Base-by-base conservation (phyloP, 768 basidiomycete genomes). In the Russula griseocarnosa region DNA sequence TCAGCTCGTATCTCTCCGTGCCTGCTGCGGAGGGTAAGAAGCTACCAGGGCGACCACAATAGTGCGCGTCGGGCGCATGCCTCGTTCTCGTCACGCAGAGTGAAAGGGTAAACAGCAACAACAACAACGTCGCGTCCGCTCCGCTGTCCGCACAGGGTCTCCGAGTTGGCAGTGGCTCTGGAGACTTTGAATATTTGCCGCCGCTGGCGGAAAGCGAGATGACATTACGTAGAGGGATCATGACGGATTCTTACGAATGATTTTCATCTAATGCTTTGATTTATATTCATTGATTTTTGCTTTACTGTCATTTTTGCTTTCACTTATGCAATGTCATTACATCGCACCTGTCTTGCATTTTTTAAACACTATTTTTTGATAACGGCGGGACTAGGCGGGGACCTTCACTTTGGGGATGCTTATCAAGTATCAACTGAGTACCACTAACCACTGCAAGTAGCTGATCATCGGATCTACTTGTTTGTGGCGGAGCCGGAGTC, bases 1-100 rank as follows among this genome's bases (percentile, higher is more conserved):
- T 77, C 40, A 68, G 68, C 40, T 54, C 75, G 66, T 77, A 76
- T 69, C 73, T 72, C 62, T 74, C 76, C 34, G 74, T 76, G 60
- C 70, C 70, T 2, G 55, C 70, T 1, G 55, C 61, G 3, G 73
- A 74, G 8, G 36, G 55, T 10, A 75, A 74, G 20, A 75, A 74
- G 10, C n/a, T 32, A 55, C 71, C 74, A 22, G 74, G 42, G 38
- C 38, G 16, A 74, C 75, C n/a, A 67, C 62, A 22, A 70, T 75
- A 34, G 76, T 73, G 2, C 69, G 76, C n/a, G 71, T 77, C 16
- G 61, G 63, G 11, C 70, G 76, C 16, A 54, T 70, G 38, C 73
- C 63, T 74, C 26, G 66, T 64, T 10, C 61, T 73, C 26, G 66
- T 64, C 13, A 59, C 54, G 30, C 70, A 69, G 38, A 70, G 60